Conservation (phyloP, 768 basidiomycete genomes). For the Lactarius psammicola region DNA sequence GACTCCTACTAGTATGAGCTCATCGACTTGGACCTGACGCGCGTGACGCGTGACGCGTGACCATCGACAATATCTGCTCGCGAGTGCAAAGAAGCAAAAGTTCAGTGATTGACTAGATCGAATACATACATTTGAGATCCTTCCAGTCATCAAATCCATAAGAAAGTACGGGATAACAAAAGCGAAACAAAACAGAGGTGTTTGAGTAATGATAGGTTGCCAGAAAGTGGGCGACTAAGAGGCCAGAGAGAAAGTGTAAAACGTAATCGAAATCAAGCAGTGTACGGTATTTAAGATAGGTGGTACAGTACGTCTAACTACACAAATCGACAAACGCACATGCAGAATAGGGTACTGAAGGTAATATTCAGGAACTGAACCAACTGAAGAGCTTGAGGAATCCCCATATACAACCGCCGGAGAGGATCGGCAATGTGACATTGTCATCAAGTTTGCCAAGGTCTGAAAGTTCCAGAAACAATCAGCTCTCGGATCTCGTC, state of each 20-base stretch:
- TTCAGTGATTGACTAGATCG: background rate
- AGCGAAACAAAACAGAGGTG: background rate
- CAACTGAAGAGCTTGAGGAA: constrained; percentile 46
- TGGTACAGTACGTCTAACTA: constrained; percentile 18
- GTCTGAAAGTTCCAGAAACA: constrained; percentile 45
- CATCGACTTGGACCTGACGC: too few species aligned
- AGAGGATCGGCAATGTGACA: constrained; percentile 82
- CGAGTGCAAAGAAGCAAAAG: background rate
- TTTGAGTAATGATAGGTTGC: background rate
- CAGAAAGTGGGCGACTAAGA: background rate
- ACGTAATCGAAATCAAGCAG: background rate
- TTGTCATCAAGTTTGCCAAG: constrained; percentile 87
- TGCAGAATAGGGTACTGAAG: background rate
- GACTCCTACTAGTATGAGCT: too few species aligned
- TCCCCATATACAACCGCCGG: constrained; percentile 68
- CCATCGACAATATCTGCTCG: too few species aligned
- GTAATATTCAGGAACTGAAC: constrained; percentile 30
- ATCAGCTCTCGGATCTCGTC: background rate
- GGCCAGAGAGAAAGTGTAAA: background rate
- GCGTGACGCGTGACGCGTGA: too few species aligned
- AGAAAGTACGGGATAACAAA: background rate
- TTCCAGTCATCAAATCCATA: constrained; percentile 15
- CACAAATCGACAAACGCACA: constrained; percentile 2
- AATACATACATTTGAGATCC: constrained; percentile 1
- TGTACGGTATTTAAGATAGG: constrained; percentile 2